Base-by-base conservation (phyloP, 1,284 basidiomycete genomes). In the Fomitopsis betulina region DNA sequence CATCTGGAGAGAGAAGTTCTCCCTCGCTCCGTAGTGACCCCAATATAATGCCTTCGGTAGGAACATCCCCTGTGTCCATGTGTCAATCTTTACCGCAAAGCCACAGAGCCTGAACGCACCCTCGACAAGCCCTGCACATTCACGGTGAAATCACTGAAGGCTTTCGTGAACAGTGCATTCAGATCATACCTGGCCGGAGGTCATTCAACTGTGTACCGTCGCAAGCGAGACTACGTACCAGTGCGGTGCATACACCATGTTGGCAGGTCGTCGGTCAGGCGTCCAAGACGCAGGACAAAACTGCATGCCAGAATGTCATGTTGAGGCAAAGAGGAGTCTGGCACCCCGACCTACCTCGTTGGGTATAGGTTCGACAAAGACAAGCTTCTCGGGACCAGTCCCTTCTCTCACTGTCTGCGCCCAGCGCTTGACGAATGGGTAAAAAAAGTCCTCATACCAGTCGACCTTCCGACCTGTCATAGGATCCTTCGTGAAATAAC, bases 161-260 rank as follows among this genome's bases (percentile, higher is more conserved):
- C 78, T 71, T 96, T 96, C 30, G 75, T 75, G 73, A 97, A 96
- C 30, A 98, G 76, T 3, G 86, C 82, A 60, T 94, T 87, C 7
- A 98, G 79, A 70, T 97, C 95, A 67, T 98, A 97, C 91, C 90
- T 93, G 58, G n/a, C 33, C n/a, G 39, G 45, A 37, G 53, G 39
- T 19, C 25, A n/a, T n/a, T 37, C 30, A 42, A 33, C 38, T 33
- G 1, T 32, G n/a, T 21, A 3, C 19, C n/a, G 33, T 10, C 39
- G 13, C 23, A n/a, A 25, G 17, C 19, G 21, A 54, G 21, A 4
- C 15, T 5, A 67, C 78, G 62, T 63, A 91, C 93, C 94, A 97
- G 68, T 98, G 95, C 1, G 95, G 94, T 0, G 93, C 87, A 65
- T 86, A 95, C 5, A 96, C 86, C 80, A 97, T 86, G 63, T 93